phyloP scores from a whole-genome alignment of 345 rosid genomes.

The Eucalyptus erythrocorys region DNA sequence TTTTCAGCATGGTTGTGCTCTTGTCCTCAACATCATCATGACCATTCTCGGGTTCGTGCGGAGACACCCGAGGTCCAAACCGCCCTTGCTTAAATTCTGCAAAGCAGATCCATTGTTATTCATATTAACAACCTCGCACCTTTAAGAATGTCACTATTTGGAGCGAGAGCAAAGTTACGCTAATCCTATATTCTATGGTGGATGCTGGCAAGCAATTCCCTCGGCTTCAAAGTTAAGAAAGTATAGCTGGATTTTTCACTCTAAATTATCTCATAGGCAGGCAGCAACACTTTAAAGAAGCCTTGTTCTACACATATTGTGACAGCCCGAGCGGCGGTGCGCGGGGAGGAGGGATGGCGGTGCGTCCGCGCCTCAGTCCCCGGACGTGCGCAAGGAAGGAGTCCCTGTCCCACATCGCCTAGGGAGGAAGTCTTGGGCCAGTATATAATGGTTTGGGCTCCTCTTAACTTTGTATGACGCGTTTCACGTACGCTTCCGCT shows the following conservation, averaged over 20 bases:
- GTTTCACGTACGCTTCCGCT: too few relatives aligned
- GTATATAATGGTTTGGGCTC: too few relatives aligned
- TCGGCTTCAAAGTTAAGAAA: not conserved
- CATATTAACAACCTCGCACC: not conserved
- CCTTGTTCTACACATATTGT: not conserved
- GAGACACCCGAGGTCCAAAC: conserved; percentile 43
- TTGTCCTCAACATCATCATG: not conserved
- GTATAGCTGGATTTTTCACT: not conserved
- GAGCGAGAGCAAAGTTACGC: not conserved
- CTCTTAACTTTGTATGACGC: too few relatives aligned
- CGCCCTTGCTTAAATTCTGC: conserved; percentile 38
- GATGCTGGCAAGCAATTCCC: not conserved
- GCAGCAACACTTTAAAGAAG: not conserved
- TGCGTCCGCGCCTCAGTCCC: too few relatives aligned
- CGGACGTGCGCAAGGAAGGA: too few relatives aligned
- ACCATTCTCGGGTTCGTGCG: conserved; percentile 28
- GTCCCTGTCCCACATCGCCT: too few relatives aligned
- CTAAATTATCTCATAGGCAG: not conserved
- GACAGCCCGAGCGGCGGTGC: too few relatives aligned
- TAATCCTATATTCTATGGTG: not conserved
- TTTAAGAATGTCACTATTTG: not conserved
- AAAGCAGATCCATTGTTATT: not conserved
- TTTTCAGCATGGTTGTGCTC: not conserved
- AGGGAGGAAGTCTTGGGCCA: too few relatives aligned
- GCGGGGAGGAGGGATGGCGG: too few relatives aligned